Evolutionary conservation across 2,329 filamentous ascomycete species (phyloP), one percentile per base, ranked within the genome.

Genomic region (Fusarium stilboides): DNA sequence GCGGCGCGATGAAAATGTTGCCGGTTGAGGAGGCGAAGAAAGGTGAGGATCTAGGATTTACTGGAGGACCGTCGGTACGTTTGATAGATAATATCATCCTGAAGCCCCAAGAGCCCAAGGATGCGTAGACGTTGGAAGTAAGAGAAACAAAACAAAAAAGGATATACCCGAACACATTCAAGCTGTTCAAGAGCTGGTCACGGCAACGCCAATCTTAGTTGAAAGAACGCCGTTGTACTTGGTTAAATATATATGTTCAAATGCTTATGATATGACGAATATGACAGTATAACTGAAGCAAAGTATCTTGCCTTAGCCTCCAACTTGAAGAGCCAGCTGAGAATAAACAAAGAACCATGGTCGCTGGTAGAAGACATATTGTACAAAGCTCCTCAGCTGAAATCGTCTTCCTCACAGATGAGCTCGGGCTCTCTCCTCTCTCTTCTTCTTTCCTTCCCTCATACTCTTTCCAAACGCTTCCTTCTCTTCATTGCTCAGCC

Each of bases 11-110:
- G 60, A 96, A 93, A 81, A 97, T 99, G 91, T 78, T 93, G 45
- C 92, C 94, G 0, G 83, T 97, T 3, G 92, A 97, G 76, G 85
- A 88, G 52, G 85, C 90, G 1, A 85, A 84, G 49, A 82, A 88
- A 8, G 92, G 87, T 1, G 94, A 98, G 78, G 90, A 94, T 69
- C 79, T 94, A 26, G 94, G 94, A 5, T 89, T 88, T 64, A 86
- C 88, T 57, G 90, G 89, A 5, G 91, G 91, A 2, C 92, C 93
- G 17, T 78, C 90, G 1, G 96, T 99, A 47, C 86, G 96, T 65
- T 82, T 99, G 79, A 98, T 99, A 78, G 96, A 99, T 77, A 99
- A 99, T 76, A 90, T 98, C 69, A 91, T 97, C 56, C 78, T 95
- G 34, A 81, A 85, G 71, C 83, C 86, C 0, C 68, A 60, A 31